Percentiles rank a stretch among this genome's conserved stretches.
phyloP scores from a whole-genome alignment of 106 monocot genomes.

The Apostasia shenzhenica region DNA sequence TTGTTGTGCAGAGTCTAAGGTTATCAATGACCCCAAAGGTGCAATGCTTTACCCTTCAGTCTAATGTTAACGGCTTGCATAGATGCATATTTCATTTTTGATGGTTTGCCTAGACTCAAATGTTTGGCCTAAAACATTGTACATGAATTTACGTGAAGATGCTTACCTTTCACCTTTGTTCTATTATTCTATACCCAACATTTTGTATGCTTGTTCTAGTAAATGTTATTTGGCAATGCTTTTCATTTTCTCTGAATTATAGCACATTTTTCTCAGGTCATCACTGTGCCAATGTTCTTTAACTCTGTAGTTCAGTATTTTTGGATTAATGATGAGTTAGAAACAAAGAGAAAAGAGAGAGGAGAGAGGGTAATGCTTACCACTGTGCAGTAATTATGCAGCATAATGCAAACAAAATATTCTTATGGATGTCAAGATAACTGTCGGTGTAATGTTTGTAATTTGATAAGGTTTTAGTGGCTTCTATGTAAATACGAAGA shows the following conservation, averaged over 20 bases:
- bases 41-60: slow-evolving; percentile 5
- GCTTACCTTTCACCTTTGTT: not conserved
- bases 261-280: too few species aligned
- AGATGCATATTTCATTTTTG: not conserved
- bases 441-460: too few species aligned
- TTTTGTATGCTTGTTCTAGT: not conserved
- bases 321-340: too few species aligned
- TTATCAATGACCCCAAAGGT: slow-evolving; percentile 86
- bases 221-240: not conserved
- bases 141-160: not conserved
- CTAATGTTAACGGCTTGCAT: not conserved
- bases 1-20: slow-evolving; percentile 74
- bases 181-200: not conserved
- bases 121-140: not conserved
- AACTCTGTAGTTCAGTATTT: too few species aligned
- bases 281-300: too few species aligned
- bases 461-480: too few species aligned
- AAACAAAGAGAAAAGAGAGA: too few species aligned
- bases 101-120: not conserved
- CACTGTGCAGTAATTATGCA: too few species aligned
- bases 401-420: too few species aligned
- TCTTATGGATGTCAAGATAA: too few species aligned
- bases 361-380: too few species aligned
- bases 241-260: not conserved
- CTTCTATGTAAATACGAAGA: too few species aligned